These are phyloP conservation scores for Phialophora verrucosa DNA, from an alignment of 2,329 filamentous ascomycete genomes.

Conservation along the genomic window DNA sequence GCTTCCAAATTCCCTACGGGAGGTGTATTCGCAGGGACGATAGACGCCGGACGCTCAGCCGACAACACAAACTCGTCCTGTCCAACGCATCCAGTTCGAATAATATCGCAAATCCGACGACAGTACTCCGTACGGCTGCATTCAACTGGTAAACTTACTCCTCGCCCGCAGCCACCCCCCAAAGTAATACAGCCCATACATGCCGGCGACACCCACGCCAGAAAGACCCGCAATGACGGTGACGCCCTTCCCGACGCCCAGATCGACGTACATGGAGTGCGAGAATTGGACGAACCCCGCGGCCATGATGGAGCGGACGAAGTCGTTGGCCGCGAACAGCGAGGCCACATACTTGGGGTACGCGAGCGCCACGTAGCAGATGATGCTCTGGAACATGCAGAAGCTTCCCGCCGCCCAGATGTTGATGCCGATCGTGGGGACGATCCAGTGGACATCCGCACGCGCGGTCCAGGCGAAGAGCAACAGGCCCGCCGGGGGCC, in stretches of 20 bases:
- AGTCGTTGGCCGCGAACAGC: conserved; percentile 39
- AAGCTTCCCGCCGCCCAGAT: conserved; percentile 32
- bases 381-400: conserved; percentile 38
- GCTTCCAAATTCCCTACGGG: too few relatives aligned
- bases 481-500: conserved; percentile 26
- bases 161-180: conserved; percentile 61
- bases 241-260: conserved; percentile 42
- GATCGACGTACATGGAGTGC: conserved; percentile 43
- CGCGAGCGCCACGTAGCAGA: conserved; percentile 36
- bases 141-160: conserved; percentile 56
- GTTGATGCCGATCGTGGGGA: conserved; percentile 27
- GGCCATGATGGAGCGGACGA: conserved; percentile 42
- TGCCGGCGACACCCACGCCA: conserved; percentile 55
- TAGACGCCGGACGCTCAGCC: too few relatives aligned
- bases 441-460: conserved; percentile 45
- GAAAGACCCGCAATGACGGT: conserved; percentile 46
- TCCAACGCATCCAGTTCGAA: too few relatives aligned
- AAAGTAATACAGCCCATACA: conserved; percentile 64
- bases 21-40: too few relatives aligned
- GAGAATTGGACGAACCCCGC: conserved; percentile 46
- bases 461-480: conserved; percentile 44
- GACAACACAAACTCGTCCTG: too few relatives aligned
- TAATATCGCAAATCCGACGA: too few relatives aligned
- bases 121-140: too few relatives aligned
- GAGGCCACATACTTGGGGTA: conserved; percentile 38